Base-by-base conservation (phyloP, 148 eudicot genomes). In the Vaccinium corymbosum region DNA sequence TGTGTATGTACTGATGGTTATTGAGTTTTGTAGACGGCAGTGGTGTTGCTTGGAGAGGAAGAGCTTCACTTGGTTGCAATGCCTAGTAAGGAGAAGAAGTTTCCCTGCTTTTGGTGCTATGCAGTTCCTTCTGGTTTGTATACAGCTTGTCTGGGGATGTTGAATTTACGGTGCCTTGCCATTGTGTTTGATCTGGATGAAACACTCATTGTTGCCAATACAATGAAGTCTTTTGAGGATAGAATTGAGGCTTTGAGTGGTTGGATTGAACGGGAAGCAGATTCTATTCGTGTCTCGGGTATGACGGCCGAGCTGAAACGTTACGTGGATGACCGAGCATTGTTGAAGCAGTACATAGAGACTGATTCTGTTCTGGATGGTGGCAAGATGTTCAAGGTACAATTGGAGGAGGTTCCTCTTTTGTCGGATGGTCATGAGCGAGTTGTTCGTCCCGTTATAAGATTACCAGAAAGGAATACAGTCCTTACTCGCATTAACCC, bases 401-500 rank as follows among this genome's bases (percentile, higher is more conserved):
- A 93, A 85, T 48, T 88, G 62, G 98, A 97, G 90, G 98, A 90
- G 83, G 93, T 97, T 80, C 89, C 90, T 55, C 85, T 82, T 2
- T 51, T 82, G 57, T 86, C 92, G 0, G 95, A 91, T 2, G 88
- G 85, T 81, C 90, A 86, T 76, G 93, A 92, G 25, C 89, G 79
- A 59, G 76, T 94, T 86, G 84, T 87, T 80, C 93, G 98, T 22
- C 99, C 99, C 1, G 89, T 97, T 62, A 90, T 97, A 85, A 86
- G 99, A 81, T 87, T 97, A 86, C 96, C 89, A 0, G 98, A 94
- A 11, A 93, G 85, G 84, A 92, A 92, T 81, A 35, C 92, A 57
- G 98, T 97, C 66, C 93, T 97, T 75, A 97, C 99, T 79, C 94
- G 99, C 73, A 95, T 97, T 80, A 97, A 93, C 87, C 98, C 99